phyloP scores from a whole-genome alignment of 257 asterid species.

The Forsythia viridissima region DNA sequence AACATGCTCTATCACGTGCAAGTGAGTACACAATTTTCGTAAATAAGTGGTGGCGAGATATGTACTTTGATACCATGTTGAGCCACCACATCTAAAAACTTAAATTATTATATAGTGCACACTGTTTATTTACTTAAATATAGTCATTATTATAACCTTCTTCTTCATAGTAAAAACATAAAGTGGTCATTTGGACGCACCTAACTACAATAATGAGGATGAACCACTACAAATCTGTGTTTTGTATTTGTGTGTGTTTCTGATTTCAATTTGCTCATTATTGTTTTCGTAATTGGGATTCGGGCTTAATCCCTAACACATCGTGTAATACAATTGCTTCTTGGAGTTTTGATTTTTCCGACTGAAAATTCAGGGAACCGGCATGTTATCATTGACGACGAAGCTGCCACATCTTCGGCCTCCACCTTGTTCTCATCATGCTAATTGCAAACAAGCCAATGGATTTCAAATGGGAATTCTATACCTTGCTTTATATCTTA shows the following conservation, averaged over 20 bases:
- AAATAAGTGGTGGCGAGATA: neutral
- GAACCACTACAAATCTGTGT: neutral
- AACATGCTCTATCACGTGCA: neutral
- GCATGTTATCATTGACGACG: conserved; percentile 57
- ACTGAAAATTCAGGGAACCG: conserved; percentile 61
- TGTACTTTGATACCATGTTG: no score
- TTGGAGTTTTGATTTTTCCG: neutral
- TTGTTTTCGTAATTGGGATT: no score
- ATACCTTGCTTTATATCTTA: conserved; percentile 72
- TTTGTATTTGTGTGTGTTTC: neutral
- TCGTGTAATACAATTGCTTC: no score
- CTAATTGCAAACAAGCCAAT: conserved; percentile 53
- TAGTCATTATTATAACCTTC: no score
- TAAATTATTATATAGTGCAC: no score
- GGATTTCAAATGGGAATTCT: conserved; percentile 74
- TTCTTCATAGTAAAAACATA: neutral
- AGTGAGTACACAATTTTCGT: neutral
- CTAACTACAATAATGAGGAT: neutral
- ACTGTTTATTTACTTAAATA: neutral
- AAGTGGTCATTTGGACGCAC: neutral
- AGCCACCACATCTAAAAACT: no score
- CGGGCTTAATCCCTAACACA: no score
- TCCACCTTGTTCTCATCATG: conserved; percentile 54
- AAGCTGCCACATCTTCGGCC: conserved; percentile 71
- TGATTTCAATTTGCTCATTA: neutral